Base-by-base conservation (phyloP, 2,329 filamentous ascomycete genomes). In the Cercospora zeina region DNA sequence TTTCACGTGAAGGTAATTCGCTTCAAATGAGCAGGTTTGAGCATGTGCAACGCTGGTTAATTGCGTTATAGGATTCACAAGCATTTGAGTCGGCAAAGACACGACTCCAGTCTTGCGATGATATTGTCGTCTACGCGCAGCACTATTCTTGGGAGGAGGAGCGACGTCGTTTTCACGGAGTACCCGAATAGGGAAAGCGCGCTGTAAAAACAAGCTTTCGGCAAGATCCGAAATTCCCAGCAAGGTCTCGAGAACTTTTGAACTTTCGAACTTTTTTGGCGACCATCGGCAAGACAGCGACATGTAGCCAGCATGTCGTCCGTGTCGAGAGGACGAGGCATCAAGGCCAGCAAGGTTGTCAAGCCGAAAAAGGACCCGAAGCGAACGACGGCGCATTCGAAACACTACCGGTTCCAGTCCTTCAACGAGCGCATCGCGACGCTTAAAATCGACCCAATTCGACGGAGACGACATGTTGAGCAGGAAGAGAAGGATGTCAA, bases 371-470 rank as follows among this genome's bases (percentile, higher is more conserved):
- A 89, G 78, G 83, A 80, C 55, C 71, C 66, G 30, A 70, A 69
- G 50, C 72, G 83, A 67, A 91, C 89, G 74, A 96, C 91, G 27
- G 81, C 82, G 55, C 90, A 92, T 69, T 87, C 88, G 65, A 93
- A 91, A 73, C 89, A 91, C 57, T 91, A 97, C 78, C 85, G 90
- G 74, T 97, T 91, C 85, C 89, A 97, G 78, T 89, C 90, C 65
- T 97, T 97, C 78, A 90, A 89, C 63, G 85, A 88, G 73, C 95
- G 96, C 76, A 90, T 97, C 75, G 86, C 90, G 66, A 95, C 93
- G 76, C 85, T 97, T 73, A 95, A 91, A 78, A 88, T 99, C 78
- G 93, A 99, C 72, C 95, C 95, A 50, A 85, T 99, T 69, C 91
- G 95, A 77, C 89, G 89, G 78, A 89, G 96, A 71, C 90, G 92